Conservation (phyloP, 1,139 yeast species). For the Citeromyces hawaiiensis region DNA sequence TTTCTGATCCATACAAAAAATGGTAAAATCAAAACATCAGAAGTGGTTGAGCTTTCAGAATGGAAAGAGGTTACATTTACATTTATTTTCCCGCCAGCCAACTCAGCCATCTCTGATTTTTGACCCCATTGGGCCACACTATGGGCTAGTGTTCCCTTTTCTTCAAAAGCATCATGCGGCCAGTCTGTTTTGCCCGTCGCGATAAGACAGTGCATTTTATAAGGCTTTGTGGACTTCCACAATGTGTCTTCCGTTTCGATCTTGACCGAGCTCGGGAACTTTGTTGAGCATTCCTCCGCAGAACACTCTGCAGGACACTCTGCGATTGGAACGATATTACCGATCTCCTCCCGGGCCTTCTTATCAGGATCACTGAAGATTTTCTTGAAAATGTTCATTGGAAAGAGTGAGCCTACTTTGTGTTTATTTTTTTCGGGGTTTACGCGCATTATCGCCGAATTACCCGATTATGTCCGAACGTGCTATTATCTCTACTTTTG, state of each 20-base stretch:
- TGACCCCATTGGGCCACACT: slow-evolving; percentile 35
- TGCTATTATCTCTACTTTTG: too few relatives aligned
- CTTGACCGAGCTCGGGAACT: slow-evolving; percentile 45
- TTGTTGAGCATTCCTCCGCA: slow-evolving; percentile 25
- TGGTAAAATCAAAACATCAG: slow-evolving; percentile 62
- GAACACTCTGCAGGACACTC: slow-evolving; percentile 35
- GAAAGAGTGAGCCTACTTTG: background rate
- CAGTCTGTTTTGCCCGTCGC: slow-evolving; percentile 83
- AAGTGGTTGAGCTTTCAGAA: slow-evolving; percentile 15
- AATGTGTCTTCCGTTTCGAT: slow-evolving; percentile 38
- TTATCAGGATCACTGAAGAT: background rate
- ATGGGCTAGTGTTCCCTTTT: slow-evolving; percentile 34
- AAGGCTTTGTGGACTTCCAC: slow-evolving; percentile 61
- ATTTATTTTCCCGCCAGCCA: slow-evolving; percentile 24
- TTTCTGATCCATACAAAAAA: slow-evolving; percentile 61
- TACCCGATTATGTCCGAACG: background rate
- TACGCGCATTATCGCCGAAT: background rate
- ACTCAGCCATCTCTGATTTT: slow-evolving; percentile 9
- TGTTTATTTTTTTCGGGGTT: too few relatives aligned
- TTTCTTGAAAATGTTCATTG: background rate
- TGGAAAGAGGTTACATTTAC: slow-evolving; percentile 23
- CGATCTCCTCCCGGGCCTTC: slow-evolving; percentile 3
- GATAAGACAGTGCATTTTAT: slow-evolving; percentile 58
- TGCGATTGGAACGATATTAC: slow-evolving; percentile 13
- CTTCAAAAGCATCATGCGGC: slow-evolving; percentile 62